Conservation (phyloP, 768 basidiomycete species). For the Tylopilus felleus region DNA sequence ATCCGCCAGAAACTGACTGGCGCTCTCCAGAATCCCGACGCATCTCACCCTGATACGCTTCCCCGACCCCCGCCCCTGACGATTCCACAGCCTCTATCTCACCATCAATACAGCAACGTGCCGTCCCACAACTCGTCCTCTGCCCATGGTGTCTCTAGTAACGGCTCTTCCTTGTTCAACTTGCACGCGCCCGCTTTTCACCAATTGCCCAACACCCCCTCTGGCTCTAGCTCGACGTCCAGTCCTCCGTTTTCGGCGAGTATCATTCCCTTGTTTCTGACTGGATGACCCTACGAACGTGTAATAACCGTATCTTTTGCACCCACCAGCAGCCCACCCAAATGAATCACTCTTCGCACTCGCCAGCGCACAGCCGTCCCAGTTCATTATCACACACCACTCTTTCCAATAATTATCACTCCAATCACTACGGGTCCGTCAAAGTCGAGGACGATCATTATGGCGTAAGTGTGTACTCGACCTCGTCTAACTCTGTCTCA, state of each 20-base stretch:
- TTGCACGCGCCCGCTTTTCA: constrained; percentile 57
- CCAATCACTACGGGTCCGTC: constrained; percentile 49
- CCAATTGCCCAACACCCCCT: constrained; percentile 65
- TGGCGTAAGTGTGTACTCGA: constrained; percentile 40
- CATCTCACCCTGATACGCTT: constrained; percentile 36
- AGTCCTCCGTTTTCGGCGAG: constrained; percentile 88
- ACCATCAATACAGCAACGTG: constrained; percentile 48
- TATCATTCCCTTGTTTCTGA: constrained; percentile 45
- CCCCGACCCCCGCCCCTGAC: constrained; percentile 55
- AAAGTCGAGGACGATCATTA: constrained; percentile 70
- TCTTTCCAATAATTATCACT: constrained; percentile 42
- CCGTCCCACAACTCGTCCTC: constrained; percentile 41
- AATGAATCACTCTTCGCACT: constrained; percentile 57
- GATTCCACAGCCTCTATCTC: constrained; percentile 51
- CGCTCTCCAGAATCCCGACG: constrained; percentile 42
- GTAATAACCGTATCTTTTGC: constrained; percentile 44
- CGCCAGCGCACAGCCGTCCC: constrained; percentile 48
- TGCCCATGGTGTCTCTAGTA: constrained; percentile 35
- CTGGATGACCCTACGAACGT: constrained; percentile 44
- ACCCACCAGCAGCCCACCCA: constrained; percentile 58
- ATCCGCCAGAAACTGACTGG: neutral
- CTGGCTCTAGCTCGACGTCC: constrained; percentile 68
- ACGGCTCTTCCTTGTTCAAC: constrained; percentile 45
- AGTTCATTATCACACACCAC: constrained; percentile 38
- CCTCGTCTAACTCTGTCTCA: neutral